Conservation (phyloP, 371 early-diverging fungal species). For the Fennellomyces sp. region DNA sequence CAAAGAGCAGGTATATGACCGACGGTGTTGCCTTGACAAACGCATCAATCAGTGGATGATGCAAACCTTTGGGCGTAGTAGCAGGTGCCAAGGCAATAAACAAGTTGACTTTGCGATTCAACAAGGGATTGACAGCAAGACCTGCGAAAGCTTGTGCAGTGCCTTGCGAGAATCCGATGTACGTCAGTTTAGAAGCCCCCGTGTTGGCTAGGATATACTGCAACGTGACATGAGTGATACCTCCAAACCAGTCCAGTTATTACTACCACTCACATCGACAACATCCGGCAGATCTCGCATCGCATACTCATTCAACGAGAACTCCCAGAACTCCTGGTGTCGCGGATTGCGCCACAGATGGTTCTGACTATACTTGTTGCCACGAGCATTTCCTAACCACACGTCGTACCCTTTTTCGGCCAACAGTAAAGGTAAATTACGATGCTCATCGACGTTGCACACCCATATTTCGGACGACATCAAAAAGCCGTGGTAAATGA, state of each 20-base stretch:
- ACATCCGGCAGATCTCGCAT: constrained; percentile 85
- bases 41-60: constrained; percentile 82
- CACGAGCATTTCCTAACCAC: constrained; percentile 96
- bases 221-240: neutral
- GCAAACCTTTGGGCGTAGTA: constrained; percentile 84
- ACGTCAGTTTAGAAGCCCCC: constrained; percentile 78
- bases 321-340: constrained; percentile 90
- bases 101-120: constrained; percentile 83
- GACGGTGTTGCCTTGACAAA: constrained; percentile 87
- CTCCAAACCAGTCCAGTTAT: too few relatives aligned
- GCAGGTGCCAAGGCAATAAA: constrained; percentile 94
- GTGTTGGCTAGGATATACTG: constrained; percentile 84
- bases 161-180: constrained; percentile 97
- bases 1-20: constrained; percentile 91
- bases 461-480: constrained; percentile 95
- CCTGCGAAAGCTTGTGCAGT: constrained; percentile 93
- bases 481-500: constrained; percentile 94
- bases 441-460: constrained; percentile 72
- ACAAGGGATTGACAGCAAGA: constrained; percentile 75
- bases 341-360: constrained; percentile 71
- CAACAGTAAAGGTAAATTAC: constrained; percentile 72
- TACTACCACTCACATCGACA: constrained; percentile 63
- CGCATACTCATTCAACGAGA: constrained; percentile 91
- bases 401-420: constrained; percentile 93
- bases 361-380: constrained; percentile 94